Evolutionary conservation across 345 rosid species (phyloP), one percentile per base, ranked within the genome.

Genomic region (Populus ilicifolia): DNA sequence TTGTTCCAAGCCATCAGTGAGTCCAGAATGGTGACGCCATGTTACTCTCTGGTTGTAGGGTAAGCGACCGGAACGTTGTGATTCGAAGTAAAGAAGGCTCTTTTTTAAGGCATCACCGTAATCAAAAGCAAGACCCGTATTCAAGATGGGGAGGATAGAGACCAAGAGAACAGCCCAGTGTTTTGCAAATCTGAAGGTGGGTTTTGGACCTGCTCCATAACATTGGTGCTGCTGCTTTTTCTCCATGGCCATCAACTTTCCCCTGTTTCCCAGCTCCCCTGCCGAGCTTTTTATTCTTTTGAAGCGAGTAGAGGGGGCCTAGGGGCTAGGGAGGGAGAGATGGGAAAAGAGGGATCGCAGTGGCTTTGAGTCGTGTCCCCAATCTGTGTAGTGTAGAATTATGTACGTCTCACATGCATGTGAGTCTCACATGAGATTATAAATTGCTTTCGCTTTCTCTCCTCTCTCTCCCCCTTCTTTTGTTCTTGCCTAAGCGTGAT

Each of bases 11-110:
- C 82, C 85, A 20, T 82, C 85, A 16, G 77, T 75, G 77, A 79
- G 85, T 25, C 77, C 85, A 9, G 85, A 82, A 63, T 82, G 82
- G 71, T 82, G 73, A 6, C 85, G 82, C 85, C 85, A 82, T n/a
- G 76, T 20, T 76, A 75, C 77, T 4, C 85, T 72, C 27, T 82
- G 85, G 67, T 68, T 75, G 74, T 79, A 50, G 8, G 85, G 85
- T 27, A 82, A 48, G 25, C 80, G 82, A 39, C 85, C 85, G n/a
- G 85, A 82, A 48, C 85, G 82, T 59, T 82, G 82, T 3, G 85
- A 64, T 67, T 82, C 85, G 41, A 82, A 82, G 79, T 82, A 82
- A 71, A 82, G 82, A 16, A 82, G 85, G 69, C 80, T 75, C 66
- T 82, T 82, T 4, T 74, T 74, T 9, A 82, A 48, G 18, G 85